phyloP scores from a whole-genome alignment of 1,284 basidiomycete genomes.

The Peniophora sp. region DNA sequence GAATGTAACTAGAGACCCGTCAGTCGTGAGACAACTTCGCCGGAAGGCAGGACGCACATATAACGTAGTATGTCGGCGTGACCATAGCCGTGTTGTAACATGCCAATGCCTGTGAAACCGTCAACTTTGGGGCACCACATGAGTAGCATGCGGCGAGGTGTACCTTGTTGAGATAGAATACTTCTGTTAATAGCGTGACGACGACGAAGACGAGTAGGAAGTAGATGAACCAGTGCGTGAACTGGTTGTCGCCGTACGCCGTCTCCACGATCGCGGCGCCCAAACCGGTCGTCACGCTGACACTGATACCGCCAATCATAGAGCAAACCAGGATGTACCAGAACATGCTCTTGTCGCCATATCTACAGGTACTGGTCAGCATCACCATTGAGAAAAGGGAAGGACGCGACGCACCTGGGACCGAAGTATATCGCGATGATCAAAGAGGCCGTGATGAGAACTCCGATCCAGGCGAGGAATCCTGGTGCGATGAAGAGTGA shows the following conservation, averaged over 20 bases:
- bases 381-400: neutral
- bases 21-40: conserved; percentile 14
- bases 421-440: conserved; percentile 75
- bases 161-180: conserved; percentile 95
- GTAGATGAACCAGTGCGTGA: conserved; percentile 78
- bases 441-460: conserved; percentile 57
- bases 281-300: conserved; percentile 92
- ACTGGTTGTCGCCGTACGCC: conserved; percentile 79
- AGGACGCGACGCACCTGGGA: conserved; percentile 44
- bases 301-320: conserved; percentile 94
- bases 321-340: conserved; percentile 94
- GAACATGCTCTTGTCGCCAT: conserved; percentile 91
- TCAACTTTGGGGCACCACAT: conserved; percentile 33
- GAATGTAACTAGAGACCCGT: conserved; percentile 59
- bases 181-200: conserved; percentile 83
- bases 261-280: conserved; percentile 87
- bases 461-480: conserved; percentile 73
- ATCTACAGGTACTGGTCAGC: conserved; percentile 32
- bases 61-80: conserved; percentile 85
- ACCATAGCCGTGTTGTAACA: conserved; percentile 28
- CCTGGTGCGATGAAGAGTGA: conserved; percentile 81
- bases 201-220: conserved; percentile 82
- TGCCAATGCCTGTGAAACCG: conserved; percentile 1
- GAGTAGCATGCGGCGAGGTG: conserved; percentile 89
- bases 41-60: conserved; percentile 41